Evolutionary conservation across 305 asterid species (phyloP), one percentile per base, ranked within the genome.

Genomic region (Stenogyne calaminthoides): DNA sequence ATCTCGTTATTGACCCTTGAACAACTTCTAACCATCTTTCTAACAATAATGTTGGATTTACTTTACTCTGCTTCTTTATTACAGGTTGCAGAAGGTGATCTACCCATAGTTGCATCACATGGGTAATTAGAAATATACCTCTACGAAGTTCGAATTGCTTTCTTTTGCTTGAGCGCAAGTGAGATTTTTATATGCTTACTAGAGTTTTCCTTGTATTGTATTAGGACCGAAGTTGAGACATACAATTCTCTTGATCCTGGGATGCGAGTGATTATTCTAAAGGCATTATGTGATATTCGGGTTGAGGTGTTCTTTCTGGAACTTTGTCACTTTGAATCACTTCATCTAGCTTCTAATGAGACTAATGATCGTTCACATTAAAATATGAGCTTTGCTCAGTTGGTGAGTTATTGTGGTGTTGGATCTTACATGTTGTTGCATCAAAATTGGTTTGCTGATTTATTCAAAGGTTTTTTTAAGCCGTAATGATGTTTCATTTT

Each of bases 41-140:
- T 49, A 4, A 63, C 25, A 40, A 27, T 40, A 69, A 34, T 61
- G 63, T 66, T 70, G 63, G 62, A 55, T 79, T 75, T 67, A 80
- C 74, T 68, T 18, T 71, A 27, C 27, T 54, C 15, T 69, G 46
- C 36, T 75, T 61, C 44, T 52, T 74, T 18, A 72, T 76, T 76
- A 74, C 89, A 95, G 99, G 98, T 93, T 80, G 98, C 98, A 9
- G 97, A 93, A 78, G 99, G 99, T 61, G 99, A 95, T 62, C 63
- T 95, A 67, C 99, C 99, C 78, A 85, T 95, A 69, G 89, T 95
- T 78, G 97, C 99, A 57, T 86, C 97, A 76, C 99, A 95, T 34
- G 98, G 99, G 99, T 95, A 72, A 85, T 91, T 78, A 59, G 72
- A 67, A 69, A 51, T 72, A 29, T 73, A 69, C 68, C 77, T 52